Evolutionary conservation across 257 asterid species (phyloP), one percentile per base, ranked within the genome.

Genomic region (Solanum appendiculatum): DNA sequence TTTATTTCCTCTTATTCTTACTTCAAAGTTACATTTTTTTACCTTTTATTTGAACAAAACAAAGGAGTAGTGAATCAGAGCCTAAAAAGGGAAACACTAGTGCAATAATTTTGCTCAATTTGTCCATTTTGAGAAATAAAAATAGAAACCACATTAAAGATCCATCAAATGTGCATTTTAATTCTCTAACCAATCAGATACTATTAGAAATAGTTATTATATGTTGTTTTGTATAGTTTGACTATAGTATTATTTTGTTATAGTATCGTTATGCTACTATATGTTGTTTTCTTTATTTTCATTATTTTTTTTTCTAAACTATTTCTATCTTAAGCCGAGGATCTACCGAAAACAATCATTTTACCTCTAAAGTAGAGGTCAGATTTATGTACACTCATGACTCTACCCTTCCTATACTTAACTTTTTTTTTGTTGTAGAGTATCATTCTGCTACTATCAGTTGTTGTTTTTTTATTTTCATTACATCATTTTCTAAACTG

Each of bases 371-470:
- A 8, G 66, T 21, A 21, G 2, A 56, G 27, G 2, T 56, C 7
- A 63, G 0, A 1, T 10, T n/a, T 63, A 8, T n/a, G 33, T 63
- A 63, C 5, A 46, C 20, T n/a, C n/a, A n/a, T n/a, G n/a, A n/a
- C n/a, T 14, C 54, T 46, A 39, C 8, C 3, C 42, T 39, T 39
- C 0, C 0, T 54, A 54, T 54, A 1, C 63, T 54, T n/a, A n/a
- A n/a, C n/a, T n/a, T n/a, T n/a, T n/a, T n/a, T 63, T 63, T n/a
- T 63, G 7, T 0, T 9, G 3, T 60, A 60, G 0, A n/a, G n/a
- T 23, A 21, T 21, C 1, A 21, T 56, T 56, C 0, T 23, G 6
- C 1, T 60, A 60, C 3, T n/a, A 60, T n/a, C 0, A 0, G 9
- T 8, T 0, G 15, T 8, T 39, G 11, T 39, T 39, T 39, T 39